Percentiles rank a stretch among this genome's conserved stretches.
These are phyloP conservation scores for Periglandula ipomoeae DNA, from an alignment of 2,329 filamentous ascomycete species.

Conservation along the genomic window DNA sequence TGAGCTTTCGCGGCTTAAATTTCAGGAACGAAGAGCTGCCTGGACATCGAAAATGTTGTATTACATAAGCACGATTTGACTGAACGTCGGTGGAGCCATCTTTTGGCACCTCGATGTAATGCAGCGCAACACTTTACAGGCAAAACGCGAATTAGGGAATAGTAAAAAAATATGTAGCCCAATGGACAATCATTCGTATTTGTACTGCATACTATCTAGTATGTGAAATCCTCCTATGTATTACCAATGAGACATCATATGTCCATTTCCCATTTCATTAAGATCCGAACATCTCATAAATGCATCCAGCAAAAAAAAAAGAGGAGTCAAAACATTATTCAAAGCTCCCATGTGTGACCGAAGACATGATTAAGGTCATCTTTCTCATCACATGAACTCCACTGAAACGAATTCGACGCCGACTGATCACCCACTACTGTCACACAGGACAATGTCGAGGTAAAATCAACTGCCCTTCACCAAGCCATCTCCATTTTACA, in stretches of 20 bases:
- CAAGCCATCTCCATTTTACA: constrained; percentile 7
- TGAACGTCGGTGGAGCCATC: background rate
- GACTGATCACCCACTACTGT: background rate
- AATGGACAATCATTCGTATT: background rate
- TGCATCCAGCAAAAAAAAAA: background rate
- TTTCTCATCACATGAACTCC: background rate
- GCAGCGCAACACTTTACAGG: too few species aligned
- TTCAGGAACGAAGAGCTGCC: background rate
- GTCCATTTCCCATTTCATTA: background rate
- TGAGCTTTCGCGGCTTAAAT: too few species aligned
- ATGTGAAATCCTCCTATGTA: constrained; percentile 2
- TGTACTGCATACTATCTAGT: constrained; percentile 2
- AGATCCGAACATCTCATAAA: background rate
- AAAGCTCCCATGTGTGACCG: background rate
- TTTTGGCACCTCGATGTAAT: background rate
- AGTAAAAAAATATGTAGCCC: constrained; percentile 1
- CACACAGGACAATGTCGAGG: background rate
- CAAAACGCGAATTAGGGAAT: too few species aligned
- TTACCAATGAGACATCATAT: constrained; percentile 1
- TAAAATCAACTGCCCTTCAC: background rate
- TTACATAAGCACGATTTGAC: background rate
- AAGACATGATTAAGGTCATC: background rate
- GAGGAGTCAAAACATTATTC: background rate
- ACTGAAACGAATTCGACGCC: background rate
- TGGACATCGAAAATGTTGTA: background rate